Evolutionary conservation across 257 asterid genomes (phyloP), one percentile per base, ranked within the genome.

Genomic region (Nicotiana benthamiana): DNA sequence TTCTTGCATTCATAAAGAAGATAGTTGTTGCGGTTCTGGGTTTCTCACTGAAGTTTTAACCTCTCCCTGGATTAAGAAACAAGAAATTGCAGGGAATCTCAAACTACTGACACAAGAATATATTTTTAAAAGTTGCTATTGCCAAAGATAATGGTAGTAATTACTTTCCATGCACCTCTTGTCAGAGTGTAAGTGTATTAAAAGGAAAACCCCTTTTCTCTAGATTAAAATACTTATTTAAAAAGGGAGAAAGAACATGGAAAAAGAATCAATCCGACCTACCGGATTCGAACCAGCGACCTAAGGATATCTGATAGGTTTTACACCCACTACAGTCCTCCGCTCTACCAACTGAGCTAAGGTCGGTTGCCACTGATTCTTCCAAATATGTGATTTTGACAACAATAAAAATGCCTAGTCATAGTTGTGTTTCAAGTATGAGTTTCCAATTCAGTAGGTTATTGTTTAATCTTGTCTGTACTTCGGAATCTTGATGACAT

Each of bases 201-300:
- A 20, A 59, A 9, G 15, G 34, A 5, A 59, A 59, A 59, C 4
- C 64, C 13, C 12, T 59, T 13, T 59, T 59, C 64, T 59, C 64
- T 13, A 59, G 28, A 59, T n/a, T 20, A 59, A 20, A 57, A 4
- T 10, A 59, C 2, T 40, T 3, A 36, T 36, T 40, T 11, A 6
- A 68, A 1, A 12, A 20, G n/a, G n/a, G n/a, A n/a, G n/a, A n/a
- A n/a, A n/a, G n/a, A 70, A 20, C 1, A 68, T 68, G 32, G 57
- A 12, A 72, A 72, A 72, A 46, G 40, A 72, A 72, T 24, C 22
- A 24, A 56, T 86, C 89, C 83, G 86, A 84, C 86, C 89, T 86
- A 79, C 89, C 89, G 89, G 89, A 86, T 84, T 84, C 86, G 86
- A 86, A 84, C 87, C 87, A 86, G 87, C 80, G 89, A 86, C 89